These are phyloP conservation scores for Candida maris DNA, from an alignment of 805 yeast genomes.

Conservation along the genomic window DNA sequence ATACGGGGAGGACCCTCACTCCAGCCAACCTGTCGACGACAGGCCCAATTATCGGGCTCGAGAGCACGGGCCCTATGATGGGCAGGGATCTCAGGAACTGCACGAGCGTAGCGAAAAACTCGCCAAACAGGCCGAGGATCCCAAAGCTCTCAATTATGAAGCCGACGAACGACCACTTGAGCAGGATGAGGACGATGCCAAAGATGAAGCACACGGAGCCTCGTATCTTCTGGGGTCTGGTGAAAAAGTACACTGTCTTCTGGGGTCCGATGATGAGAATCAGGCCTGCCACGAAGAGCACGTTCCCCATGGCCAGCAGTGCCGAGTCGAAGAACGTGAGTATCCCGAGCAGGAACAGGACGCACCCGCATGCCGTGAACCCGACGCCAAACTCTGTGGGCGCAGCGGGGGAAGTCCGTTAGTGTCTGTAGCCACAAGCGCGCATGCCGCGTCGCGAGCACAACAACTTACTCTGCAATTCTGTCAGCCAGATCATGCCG, in stretches of 20 bases:
- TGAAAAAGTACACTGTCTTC: conserved; percentile 76
- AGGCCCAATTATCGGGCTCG: conserved; percentile 83
- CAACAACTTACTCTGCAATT: conserved; percentile 70
- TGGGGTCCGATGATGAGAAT: conserved; percentile 83
- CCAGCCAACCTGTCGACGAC: conserved; percentile 61
- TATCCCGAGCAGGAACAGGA: conserved; percentile 78
- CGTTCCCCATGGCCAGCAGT: conserved; percentile 84
- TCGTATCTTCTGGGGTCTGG: conserved; percentile 80
- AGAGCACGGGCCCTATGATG: conserved; percentile 76
- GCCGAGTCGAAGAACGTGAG: conserved; percentile 86
- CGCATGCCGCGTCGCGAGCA: background rate
- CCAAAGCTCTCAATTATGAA: conserved; percentile 84
- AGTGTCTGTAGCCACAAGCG: background rate
- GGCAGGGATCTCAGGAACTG: conserved; percentile 87
- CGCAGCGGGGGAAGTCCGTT: too few relatives aligned
- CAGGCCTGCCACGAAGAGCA: conserved; percentile 75
- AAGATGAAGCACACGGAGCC: conserved; percentile 76
- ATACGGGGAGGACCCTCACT: conserved; percentile 64
- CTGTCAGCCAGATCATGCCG: conserved; percentile 67
- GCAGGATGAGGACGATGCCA: conserved; percentile 73
- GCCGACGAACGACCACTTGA: conserved; percentile 78
- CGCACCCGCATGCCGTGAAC: conserved; percentile 79
- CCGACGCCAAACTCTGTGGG: conserved; percentile 82
- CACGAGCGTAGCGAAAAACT: conserved; percentile 85
- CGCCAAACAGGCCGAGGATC: conserved; percentile 84